phyloP scores from a whole-genome alignment of 805 yeast species.

The Candida ovalis region DNA sequence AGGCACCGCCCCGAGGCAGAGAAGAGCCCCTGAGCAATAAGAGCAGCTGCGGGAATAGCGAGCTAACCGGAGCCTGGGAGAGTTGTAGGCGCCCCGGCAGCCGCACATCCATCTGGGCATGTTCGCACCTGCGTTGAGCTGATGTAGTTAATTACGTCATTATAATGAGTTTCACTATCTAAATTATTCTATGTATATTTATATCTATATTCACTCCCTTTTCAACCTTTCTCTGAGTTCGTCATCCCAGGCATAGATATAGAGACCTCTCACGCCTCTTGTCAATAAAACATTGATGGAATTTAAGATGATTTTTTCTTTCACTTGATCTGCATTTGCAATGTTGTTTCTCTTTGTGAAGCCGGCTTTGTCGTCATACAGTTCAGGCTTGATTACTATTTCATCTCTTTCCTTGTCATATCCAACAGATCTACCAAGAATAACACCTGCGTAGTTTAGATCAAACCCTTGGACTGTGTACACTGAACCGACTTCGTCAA shows the following conservation, averaged over 20 bases:
- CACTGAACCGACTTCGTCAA: slow-evolving; percentile 46
- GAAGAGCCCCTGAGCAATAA: too few relatives aligned
- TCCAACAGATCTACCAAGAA: slow-evolving; percentile 40
- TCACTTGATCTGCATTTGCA: slow-evolving; percentile 32
- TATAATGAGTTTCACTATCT: too few relatives aligned
- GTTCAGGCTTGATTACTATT: slow-evolving; percentile 32
- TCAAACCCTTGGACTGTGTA: slow-evolving; percentile 48
- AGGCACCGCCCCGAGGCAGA: too few relatives aligned
- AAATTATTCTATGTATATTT: too few relatives aligned
- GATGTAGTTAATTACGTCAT: too few relatives aligned
- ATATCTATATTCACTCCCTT: too few relatives aligned
- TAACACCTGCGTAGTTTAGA: slow-evolving; percentile 43
- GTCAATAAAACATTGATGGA: slow-evolving; percentile 43
- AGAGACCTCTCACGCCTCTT: slow-evolving; percentile 42
- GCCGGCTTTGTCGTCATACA: slow-evolving; percentile 45
- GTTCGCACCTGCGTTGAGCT: too few relatives aligned
- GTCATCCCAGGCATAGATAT: slow-evolving; percentile 40
- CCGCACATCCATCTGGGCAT: too few relatives aligned
- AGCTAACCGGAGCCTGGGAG: too few relatives aligned
- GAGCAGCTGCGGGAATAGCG: too few relatives aligned
- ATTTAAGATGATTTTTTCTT: slow-evolving; percentile 39
- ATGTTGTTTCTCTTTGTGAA: slow-evolving; percentile 41
- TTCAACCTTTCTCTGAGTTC: slow-evolving; percentile 33
- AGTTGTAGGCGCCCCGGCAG: too few relatives aligned
- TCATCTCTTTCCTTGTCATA: slow-evolving; percentile 35